Evolutionary conservation across 1,284 basidiomycete genomes (phyloP).

Genomic region (Marasmius fiardii): DNA sequence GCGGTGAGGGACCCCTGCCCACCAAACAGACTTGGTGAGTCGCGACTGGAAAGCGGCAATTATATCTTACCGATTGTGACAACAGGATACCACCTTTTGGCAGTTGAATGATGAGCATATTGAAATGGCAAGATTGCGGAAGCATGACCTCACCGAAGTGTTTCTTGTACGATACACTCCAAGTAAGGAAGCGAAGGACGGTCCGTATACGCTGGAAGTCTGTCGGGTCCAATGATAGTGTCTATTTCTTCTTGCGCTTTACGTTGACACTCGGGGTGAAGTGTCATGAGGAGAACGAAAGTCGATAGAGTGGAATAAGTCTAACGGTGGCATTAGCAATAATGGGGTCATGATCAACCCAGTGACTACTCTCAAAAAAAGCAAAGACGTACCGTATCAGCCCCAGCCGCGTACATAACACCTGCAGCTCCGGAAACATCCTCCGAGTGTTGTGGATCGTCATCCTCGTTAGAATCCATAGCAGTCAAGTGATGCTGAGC

Average conservation of each 20-base stretch:
- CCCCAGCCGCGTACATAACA: not conserved
- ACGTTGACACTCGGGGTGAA: conserved; percentile 9
- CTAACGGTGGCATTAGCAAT: not conserved
- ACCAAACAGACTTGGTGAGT: not conserved
- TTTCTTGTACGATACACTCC: conserved; percentile 10
- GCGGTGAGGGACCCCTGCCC: conserved; percentile 1
- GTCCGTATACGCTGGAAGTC: conserved; percentile 5
- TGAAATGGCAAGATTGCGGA: too few species aligned
- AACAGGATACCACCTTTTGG: conserved; percentile 3
- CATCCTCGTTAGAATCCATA: not conserved
- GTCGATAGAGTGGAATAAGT: not conserved
- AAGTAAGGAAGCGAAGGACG: conserved; percentile 6
- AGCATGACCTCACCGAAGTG: not conserved
- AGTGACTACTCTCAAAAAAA: not conserved
- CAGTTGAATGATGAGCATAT: not conserved
- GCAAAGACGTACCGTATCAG: not conserved
- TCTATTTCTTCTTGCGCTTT: conserved; percentile 7
- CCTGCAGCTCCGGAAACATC: not conserved
- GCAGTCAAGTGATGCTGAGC: not conserved
- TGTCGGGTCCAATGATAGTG: conserved; percentile 1
- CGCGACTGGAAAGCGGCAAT: not conserved
- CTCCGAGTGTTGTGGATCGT: not conserved
- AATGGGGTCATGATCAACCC: not conserved
- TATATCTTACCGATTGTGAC: conserved; percentile 2
- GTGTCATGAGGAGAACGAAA: not conserved